A percentile compares a stretch with the other conserved stretches of the same genome.
phyloP scores from a whole-genome alignment of 306 rosid genomes.

The Mimosa bimucronata region DNA sequence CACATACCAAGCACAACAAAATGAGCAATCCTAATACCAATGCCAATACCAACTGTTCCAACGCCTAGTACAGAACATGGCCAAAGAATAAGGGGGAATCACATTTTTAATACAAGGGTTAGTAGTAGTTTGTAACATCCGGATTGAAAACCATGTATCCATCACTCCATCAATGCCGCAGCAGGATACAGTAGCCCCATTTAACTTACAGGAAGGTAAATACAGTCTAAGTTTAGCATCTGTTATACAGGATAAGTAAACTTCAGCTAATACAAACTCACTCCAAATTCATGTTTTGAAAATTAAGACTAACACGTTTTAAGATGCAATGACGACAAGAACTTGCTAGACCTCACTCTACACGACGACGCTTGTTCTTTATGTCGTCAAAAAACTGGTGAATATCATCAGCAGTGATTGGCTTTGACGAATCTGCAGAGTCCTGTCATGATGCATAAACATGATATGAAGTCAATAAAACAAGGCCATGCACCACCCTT shows the following conservation, averaged over 20 bases:
- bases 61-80: too few relatives aligned
- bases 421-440: constrained; percentile 83
- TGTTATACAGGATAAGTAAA: neutral
- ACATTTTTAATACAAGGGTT: too few relatives aligned
- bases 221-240: neutral
- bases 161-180: neutral
- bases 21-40: too few relatives aligned
- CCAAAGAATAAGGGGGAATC: too few relatives aligned
- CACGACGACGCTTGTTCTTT: constrained; percentile 88
- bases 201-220: neutral
- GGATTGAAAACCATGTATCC: neutral
- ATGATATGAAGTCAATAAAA: constrained; percentile 1
- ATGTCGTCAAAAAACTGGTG: constrained; percentile 86
- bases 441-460: constrained; percentile 57
- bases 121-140: neutral
- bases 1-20: too few relatives aligned
- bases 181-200: neutral
- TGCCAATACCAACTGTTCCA: too few relatives aligned
- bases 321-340: neutral
- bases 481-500: constrained; percentile 8
- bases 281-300: neutral
- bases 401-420: constrained; percentile 83
- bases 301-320: neutral
- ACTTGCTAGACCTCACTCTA: neutral
- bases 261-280: neutral